These are phyloP conservation scores for Diaporthe ampelina DNA, from an alignment of 2,329 filamentous ascomycete species.

Conservation along the genomic window DNA sequence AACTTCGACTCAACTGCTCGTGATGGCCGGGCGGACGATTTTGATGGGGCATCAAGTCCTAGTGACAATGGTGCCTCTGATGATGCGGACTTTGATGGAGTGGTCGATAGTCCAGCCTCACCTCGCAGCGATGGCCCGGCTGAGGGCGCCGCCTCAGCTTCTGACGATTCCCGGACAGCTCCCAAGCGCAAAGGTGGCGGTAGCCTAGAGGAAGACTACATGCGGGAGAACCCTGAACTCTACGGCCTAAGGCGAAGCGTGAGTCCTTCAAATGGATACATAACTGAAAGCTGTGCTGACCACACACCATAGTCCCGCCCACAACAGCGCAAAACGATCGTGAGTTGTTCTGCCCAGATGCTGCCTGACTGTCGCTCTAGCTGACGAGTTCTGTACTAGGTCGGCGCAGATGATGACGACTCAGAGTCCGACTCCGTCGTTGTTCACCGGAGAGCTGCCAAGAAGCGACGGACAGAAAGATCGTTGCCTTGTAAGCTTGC, in stretches of 20 bases:
- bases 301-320: conserved; percentile 64
- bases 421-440: conserved; percentile 80
- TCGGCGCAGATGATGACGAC: conserved; percentile 72
- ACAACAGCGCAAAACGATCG: conserved; percentile 69
- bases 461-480: conserved; percentile 77
- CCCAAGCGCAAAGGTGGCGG: conserved; percentile 78
- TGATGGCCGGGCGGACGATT: conserved; percentile 52
- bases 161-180: conserved; percentile 76
- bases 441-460: conserved; percentile 70
- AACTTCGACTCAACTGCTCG: conserved; percentile 55
- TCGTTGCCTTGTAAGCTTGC: conserved; percentile 72
- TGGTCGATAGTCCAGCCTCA: conserved; percentile 71
- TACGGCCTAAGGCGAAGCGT: conserved; percentile 96
- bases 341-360: conserved; percentile 56
- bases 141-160: conserved; percentile 71
- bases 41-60: conserved; percentile 62
- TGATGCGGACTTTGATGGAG: conserved; percentile 80
- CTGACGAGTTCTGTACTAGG: conserved; percentile 52
- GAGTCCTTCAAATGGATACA: conserved; percentile 47
- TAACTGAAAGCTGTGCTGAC: conserved; percentile 24
- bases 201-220: conserved; percentile 83
- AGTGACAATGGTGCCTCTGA: conserved; percentile 71
- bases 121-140: conserved; percentile 63
- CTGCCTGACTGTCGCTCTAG: conserved; percentile 2
- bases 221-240: conserved; percentile 91